Evolutionary conservation across 495 filamentous ascomycete species (phyloP), one percentile per base, ranked within the genome.

Genomic region (Neurospora africana): DNA sequence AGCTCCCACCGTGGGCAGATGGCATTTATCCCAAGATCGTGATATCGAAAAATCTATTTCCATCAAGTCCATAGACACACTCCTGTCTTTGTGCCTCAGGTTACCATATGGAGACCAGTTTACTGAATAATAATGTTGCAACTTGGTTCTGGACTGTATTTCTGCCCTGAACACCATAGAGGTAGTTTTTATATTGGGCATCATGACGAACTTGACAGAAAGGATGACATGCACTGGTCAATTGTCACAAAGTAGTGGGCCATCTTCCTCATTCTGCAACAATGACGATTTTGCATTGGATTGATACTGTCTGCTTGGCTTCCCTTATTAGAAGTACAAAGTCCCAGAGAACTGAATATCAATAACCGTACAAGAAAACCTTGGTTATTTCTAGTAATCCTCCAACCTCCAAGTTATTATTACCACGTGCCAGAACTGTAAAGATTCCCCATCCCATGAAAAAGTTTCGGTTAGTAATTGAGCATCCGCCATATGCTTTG

Each of bases 321-420:
- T 69, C 37, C 74, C 21, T 43, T n/a, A 70, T 68, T 53, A 67
- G n/a, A 78, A 78, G 70, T 68, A 72, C 70, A 73, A 75, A 71
- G 68, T 71, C 65, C 70, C 67, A 69, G 73, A 65, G 53, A 65
- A 65, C 53, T 69, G 69, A 73, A 78, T 74, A 74, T 76, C 74
- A 70, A 74, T 74, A 43, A 74, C 77, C 72, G 74, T 75, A 78
- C 74, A 76, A 79, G 58, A 72, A 77, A 69, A 75, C 53, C 53
- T 33, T 33, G 23, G 69, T 44, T 36, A 76, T 72, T 75, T 78
- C 68, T 71, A 36, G 69, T 75, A 67, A 72, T 74, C 69, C 71
- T 72, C 71, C 73, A 71, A 75, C 39, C 72, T 76, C 74, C 76
- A 72, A 30, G 61, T 72, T 72, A 72, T 74, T 68, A 58, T 67